Percentiles rank a stretch among this genome's conserved stretches.
These are phyloP conservation scores for Ramularia collo-cygni DNA, from an alignment of 2,329 filamentous ascomycete species.

Conservation along the genomic window DNA sequence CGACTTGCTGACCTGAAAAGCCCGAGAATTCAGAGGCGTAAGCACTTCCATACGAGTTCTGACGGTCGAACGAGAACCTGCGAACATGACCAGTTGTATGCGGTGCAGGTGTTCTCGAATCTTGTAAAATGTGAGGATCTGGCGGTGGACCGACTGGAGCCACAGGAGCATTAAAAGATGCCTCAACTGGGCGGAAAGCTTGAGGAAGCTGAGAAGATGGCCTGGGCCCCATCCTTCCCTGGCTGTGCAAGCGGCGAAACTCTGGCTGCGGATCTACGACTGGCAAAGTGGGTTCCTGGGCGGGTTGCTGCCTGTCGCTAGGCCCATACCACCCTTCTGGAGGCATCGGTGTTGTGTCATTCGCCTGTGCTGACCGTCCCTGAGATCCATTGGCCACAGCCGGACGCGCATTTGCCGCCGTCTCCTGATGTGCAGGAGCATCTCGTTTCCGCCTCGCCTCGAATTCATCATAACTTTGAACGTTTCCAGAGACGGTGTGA, in stretches of 20 bases:
- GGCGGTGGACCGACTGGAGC: conserved; percentile 18
- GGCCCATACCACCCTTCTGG: conserved; percentile 22
- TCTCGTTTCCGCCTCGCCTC: conserved; percentile 18
- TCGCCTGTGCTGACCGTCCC: neutral
- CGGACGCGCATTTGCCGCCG: neutral
- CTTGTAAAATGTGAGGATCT: neutral
- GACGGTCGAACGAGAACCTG: too few species aligned
- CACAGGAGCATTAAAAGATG: conserved; percentile 14
- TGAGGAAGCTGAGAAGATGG: conserved; percentile 16
- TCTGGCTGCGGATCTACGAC: conserved; percentile 3
- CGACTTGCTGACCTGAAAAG: neutral
- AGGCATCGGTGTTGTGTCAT: conserved; percentile 2
- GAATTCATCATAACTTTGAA: conserved; percentile 15
- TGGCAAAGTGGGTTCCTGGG: neutral
- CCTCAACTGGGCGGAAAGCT: conserved; percentile 20
- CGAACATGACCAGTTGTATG: too few species aligned
- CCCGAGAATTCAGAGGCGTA: too few species aligned
- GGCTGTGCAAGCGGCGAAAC: conserved; percentile 19
- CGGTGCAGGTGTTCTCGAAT: too few species aligned
- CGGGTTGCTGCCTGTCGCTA: conserved; percentile 1
- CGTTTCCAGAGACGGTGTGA: conserved; percentile 7
- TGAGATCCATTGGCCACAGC: neutral
- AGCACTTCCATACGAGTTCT: too few species aligned
- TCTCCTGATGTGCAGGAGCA: conserved; percentile 8
- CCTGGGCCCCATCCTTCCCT: conserved; percentile 8